Conservation (phyloP, 495 filamentous ascomycete species). For the Patellaria atrata region DNA sequence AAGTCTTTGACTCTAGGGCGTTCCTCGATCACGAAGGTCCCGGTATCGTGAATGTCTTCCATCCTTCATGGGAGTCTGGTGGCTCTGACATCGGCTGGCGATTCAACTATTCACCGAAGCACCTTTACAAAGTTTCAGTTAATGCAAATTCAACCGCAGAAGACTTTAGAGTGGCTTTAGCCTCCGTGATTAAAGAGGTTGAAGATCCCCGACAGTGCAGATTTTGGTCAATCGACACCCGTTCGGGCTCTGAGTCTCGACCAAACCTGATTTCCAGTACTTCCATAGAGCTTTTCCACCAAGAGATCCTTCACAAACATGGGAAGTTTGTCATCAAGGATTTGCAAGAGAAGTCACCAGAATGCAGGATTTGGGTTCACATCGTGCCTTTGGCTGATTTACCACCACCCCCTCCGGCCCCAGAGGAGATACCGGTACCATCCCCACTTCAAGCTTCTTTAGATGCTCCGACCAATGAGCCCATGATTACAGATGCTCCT, state of each 20-base stretch:
- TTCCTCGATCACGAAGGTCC: conserved; percentile 18
- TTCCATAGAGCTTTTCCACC: too few relatives aligned
- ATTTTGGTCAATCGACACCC: conserved; percentile 20
- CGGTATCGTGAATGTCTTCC: conserved; percentile 18
- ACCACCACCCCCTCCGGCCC: conserved; percentile 6
- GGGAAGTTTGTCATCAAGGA: too few relatives aligned
- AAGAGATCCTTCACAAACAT: too few relatives aligned
- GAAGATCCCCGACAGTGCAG: conserved; percentile 20
- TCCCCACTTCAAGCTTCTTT: too few relatives aligned
- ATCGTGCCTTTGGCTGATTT: conserved; percentile 14
- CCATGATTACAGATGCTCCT: too few relatives aligned
- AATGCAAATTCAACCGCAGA: conserved; percentile 3
- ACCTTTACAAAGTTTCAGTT: too few relatives aligned
- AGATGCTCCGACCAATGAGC: too few relatives aligned
- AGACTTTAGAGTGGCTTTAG: conserved; percentile 15
- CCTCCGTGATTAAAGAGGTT: conserved; percentile 12
- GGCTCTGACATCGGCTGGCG: conserved; percentile 8
- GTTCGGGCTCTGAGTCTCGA: conserved; percentile 7
- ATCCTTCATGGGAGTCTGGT: conserved; percentile 11
- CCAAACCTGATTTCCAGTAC: conserved; percentile 16
- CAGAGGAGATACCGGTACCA: conserved; percentile 5
- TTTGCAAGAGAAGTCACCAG: conserved; percentile 3
- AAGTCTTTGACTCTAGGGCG: conserved; percentile 19
- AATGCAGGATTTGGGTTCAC: conserved; percentile 18
- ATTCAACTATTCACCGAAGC: conserved; percentile 10